Percentiles rank a stretch among this genome's conserved stretches.
Evolutionary conservation across 805 yeast species (phyloP).

Genomic region (Wickerhamiella hasegawae): DNA sequence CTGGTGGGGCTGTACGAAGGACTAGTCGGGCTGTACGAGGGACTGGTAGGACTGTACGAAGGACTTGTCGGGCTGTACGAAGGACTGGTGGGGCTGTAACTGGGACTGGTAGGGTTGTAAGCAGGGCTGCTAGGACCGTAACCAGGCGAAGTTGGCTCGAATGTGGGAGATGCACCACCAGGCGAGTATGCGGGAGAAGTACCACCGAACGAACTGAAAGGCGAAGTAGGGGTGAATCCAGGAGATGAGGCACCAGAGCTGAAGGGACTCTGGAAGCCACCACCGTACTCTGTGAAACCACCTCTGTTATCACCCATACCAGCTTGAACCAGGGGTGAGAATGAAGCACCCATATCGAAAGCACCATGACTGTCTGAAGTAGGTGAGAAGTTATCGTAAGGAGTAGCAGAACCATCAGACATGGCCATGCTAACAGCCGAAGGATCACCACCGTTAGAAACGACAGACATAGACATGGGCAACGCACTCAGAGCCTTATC

Average conservation of each 20-base stretch:
- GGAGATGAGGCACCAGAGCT: constrained; percentile 42
- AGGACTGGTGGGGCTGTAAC: constrained; percentile 68
- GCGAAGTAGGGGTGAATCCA: constrained; percentile 60
- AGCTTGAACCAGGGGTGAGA: constrained; percentile 84
- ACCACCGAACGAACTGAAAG: constrained; percentile 44
- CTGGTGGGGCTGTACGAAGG: constrained; percentile 49
- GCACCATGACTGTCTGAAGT: constrained; percentile 19
- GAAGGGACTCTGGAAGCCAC: constrained; percentile 38
- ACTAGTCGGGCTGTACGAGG: constrained; percentile 38
- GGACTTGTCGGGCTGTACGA: constrained; percentile 69
- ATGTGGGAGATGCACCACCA: constrained; percentile 52
- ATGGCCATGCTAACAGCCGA: constrained; percentile 22
- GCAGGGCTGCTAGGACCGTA: constrained; percentile 57
- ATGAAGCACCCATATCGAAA: constrained; percentile 48
- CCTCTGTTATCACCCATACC: constrained; percentile 65
- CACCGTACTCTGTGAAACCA: constrained; percentile 81
- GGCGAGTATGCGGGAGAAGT: constrained; percentile 59
- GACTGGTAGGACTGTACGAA: constrained; percentile 62
- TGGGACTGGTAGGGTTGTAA: constrained; percentile 63
- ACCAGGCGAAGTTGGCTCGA: constrained; percentile 53
- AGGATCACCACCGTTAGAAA: constrained; percentile 21
- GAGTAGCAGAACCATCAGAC: constrained; percentile 74
- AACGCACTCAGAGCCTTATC: constrained; percentile 63
- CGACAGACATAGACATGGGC: constrained; percentile 31
- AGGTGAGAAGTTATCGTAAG: constrained; percentile 58